A percentile compares a stretch with the other conserved stretches of the same genome.
Conservation (phyloP, 768 basidiomycete species). For the Clathrus columnatus region DNA sequence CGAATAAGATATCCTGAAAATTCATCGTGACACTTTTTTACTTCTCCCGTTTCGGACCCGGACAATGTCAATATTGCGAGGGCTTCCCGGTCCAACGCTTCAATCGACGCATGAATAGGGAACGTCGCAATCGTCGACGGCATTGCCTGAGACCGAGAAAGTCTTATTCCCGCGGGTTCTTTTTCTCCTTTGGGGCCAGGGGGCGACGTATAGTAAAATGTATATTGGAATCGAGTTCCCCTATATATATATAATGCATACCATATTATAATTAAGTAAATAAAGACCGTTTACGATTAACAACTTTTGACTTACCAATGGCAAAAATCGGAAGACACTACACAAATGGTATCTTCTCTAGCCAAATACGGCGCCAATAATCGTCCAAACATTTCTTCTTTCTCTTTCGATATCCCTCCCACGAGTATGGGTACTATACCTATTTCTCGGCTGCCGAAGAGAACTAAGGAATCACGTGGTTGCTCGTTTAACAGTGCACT, state of each 20-base stretch:
- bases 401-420: constrained; percentile 55
- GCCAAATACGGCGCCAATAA: constrained; percentile 76
- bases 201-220: constrained; percentile 66
- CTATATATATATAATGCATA: constrained; percentile 30
- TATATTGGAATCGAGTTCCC: constrained; percentile 83
- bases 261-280: constrained; percentile 1
- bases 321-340: constrained; percentile 95
- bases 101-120: constrained; percentile 79
- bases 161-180: constrained; percentile 34
- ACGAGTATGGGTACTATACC: constrained; percentile 85
- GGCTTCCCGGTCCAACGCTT: constrained; percentile 76
- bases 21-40: constrained; percentile 43
- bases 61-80: constrained; percentile 63
- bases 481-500: constrained; percentile 14
- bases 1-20: constrained; percentile 61
- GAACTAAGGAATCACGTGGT: neutral
- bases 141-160: constrained; percentile 33
- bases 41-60: constrained; percentile 26
- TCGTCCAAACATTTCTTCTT: constrained; percentile 55
- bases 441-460: constrained; percentile 52
- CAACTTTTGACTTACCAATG: constrained; percentile 61
- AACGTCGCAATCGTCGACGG: constrained; percentile 35
- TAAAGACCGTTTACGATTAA: neutral
- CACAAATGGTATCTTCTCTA: constrained; percentile 71
- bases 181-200: constrained; percentile 34